A percentile compares a stretch with the other conserved stretches of the same genome.
phyloP scores from a whole-genome alignment of 495 filamentous ascomycete genomes.

The Penicillium mononematosum region DNA sequence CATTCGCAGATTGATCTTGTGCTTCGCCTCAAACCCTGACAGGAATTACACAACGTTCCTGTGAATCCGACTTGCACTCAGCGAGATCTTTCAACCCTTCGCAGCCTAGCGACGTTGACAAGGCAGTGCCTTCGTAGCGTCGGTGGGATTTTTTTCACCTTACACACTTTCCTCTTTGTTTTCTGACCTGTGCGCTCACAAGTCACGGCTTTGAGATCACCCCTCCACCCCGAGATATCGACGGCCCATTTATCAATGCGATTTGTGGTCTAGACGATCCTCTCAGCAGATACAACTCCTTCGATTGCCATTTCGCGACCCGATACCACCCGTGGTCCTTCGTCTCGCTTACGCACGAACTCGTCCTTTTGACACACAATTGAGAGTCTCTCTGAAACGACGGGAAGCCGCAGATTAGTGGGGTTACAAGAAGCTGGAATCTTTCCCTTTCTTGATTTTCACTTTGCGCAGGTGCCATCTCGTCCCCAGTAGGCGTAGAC shows the following conservation, averaged over 20 bases:
- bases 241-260: constrained; percentile 28
- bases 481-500: constrained; percentile 24
- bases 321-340: constrained; percentile 5
- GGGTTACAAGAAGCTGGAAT: constrained; percentile 35
- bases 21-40: not conserved
- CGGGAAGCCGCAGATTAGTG: constrained; percentile 33
- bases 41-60: constrained; percentile 4
- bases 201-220: constrained; percentile 10
- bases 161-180: constrained; percentile 1
- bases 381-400: constrained; percentile 29
- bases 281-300: not conserved
- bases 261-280: constrained; percentile 31
- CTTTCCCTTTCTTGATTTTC: constrained; percentile 26
- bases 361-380: constrained; percentile 6
- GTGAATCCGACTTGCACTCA: constrained; percentile 14
- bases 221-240: constrained; percentile 2
- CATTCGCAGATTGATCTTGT: constrained; percentile 3
- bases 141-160: constrained; percentile 7
- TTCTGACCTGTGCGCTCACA: constrained; percentile 12
- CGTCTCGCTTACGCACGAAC: constrained; percentile 9
- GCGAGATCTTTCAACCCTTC: not conserved
- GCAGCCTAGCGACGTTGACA: constrained; percentile 15
- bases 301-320: constrained; percentile 1
- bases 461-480: constrained; percentile 32
- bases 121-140: constrained; percentile 21